Base-by-base conservation (phyloP, 208 protist genomes). In the Trypanosoma scelopori region DNA sequence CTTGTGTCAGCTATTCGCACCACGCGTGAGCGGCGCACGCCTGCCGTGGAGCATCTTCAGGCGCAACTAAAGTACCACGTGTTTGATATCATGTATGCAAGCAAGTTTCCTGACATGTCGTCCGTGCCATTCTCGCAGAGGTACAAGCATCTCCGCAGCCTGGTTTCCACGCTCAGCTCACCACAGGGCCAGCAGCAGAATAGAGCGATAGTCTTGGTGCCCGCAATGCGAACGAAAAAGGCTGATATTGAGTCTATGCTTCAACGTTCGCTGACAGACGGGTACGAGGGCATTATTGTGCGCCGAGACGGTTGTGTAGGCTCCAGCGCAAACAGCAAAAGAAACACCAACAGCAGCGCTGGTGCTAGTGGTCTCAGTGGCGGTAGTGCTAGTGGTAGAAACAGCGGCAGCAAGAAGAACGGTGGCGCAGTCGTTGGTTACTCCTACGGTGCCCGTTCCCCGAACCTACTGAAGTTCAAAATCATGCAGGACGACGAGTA, bases 401-500 rank as follows among this genome's bases (percentile, higher is more conserved):
- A 32, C 5, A 9, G 1, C 27, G 48, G 23, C 27, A 27, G 16
- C 30, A 7, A 27, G n/a, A 43, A 28, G 37, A 46, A 42, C 42
- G n/a, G 22, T 48, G 49, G 20, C n/a, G 46, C 61, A 15, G 41
- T 62, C 20, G 82, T 70, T 18, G 83, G 83, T 6, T 96, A 96
- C 66, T 84, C 72, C 42, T 89, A 89, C 66, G 91, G 91, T 0
- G 75, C 89, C 69, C 88, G 91, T 11, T 91, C 83, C 45, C 74
- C 76, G 45, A 82, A 75, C 23, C 49, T 96, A n/a, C 78, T 96
- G 5, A 96, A 96, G 81, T 91, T 93, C 79, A 94, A 94, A 70
- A 52, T 84, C 22, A 96, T 94, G 88, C 84, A 89, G 28, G 91
- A 96, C 27, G 87, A 74, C 18, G 91, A 96, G 81, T 96, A 89